phyloP scores from a whole-genome alignment of 495 filamentous ascomycete species.

The Aspergillus wentii region DNA sequence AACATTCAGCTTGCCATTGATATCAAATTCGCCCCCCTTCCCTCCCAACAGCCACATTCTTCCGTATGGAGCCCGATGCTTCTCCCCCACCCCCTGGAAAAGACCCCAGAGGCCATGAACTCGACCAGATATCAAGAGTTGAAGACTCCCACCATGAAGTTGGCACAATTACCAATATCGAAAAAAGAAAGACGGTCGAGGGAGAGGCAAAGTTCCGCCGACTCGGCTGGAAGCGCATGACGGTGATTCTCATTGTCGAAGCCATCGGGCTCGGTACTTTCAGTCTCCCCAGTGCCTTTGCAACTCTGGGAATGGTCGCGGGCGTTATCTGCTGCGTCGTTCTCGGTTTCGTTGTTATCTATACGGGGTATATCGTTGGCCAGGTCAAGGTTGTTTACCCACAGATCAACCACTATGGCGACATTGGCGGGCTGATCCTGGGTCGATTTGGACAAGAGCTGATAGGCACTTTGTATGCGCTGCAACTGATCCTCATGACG shows the following conservation, averaged over 20 bases:
- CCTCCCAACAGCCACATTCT: too few relatives aligned
- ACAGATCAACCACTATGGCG: constrained; percentile 58
- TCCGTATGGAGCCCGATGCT: too few relatives aligned
- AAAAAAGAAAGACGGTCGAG: too few relatives aligned
- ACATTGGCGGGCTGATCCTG: constrained; percentile 58
- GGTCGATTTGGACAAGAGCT: constrained; percentile 57
- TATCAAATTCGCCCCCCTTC: too few relatives aligned
- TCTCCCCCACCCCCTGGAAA: too few relatives aligned
- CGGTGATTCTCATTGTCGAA: constrained; percentile 53
- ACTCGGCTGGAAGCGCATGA: constrained; percentile 33
- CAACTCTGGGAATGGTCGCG: constrained; percentile 55
- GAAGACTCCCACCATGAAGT: too few relatives aligned
- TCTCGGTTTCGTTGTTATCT: constrained; percentile 63
- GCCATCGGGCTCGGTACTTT: constrained; percentile 60
- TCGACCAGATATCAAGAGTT: too few relatives aligned
- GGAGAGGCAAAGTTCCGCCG: constrained; percentile 31
- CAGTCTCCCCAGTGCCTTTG: constrained; percentile 53
- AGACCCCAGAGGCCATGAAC: too few relatives aligned
- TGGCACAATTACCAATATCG: too few relatives aligned
- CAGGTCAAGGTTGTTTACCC: constrained; percentile 66
- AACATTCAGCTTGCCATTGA: too few relatives aligned
- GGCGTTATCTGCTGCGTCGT: constrained; percentile 47
- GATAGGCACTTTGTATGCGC: constrained; percentile 51
- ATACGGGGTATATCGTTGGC: constrained; percentile 65
- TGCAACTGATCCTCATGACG: constrained; percentile 63